Conservation (phyloP, 305 asterid species). For the Fraxinus sp. region DNA sequence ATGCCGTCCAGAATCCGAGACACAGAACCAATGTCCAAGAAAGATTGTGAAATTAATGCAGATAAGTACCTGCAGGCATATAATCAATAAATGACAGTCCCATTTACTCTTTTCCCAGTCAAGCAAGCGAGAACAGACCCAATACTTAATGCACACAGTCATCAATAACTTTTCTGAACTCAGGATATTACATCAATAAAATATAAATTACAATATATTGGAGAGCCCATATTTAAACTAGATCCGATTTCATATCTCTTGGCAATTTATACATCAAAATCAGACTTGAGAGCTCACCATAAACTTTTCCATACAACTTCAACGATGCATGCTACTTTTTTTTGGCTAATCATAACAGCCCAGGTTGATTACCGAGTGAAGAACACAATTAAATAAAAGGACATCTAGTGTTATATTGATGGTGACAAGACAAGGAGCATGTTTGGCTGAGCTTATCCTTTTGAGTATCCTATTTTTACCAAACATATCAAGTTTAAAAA, state of each 20-base stretch:
- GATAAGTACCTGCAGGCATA: conserved; percentile 72
- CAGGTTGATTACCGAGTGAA: not conserved
- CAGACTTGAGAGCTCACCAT: conserved; percentile 10
- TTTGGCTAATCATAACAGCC: not conserved
- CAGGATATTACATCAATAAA: not conserved
- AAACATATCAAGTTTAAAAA: not conserved
- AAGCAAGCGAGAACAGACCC: conserved; percentile 16
- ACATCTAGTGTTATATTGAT: not conserved
- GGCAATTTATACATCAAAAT: conserved; percentile 4
- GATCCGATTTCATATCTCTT: conserved; percentile 1
- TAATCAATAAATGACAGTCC: conserved; percentile 21
- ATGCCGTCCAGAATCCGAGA: conserved; percentile 97
- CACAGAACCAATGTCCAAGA: conserved; percentile 96
- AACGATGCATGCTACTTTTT: not conserved
- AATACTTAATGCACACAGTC: conserved; percentile 4
- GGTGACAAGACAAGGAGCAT: not conserved
- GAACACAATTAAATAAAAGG: not conserved
- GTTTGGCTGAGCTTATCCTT: not conserved
- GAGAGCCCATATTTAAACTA: not conserved
- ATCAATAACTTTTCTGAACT: conserved; percentile 7
- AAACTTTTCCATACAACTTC: conserved; percentile 1
- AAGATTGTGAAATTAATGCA: conserved; percentile 92
- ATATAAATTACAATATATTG: not conserved
- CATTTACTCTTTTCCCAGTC: conserved; percentile 5
- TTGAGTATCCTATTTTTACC: not conserved